Percentiles rank a stretch among this genome's conserved stretches.
phyloP scores from a whole-genome alignment of 257 asterid genomes.

The Handroanthus guayacan region DNA sequence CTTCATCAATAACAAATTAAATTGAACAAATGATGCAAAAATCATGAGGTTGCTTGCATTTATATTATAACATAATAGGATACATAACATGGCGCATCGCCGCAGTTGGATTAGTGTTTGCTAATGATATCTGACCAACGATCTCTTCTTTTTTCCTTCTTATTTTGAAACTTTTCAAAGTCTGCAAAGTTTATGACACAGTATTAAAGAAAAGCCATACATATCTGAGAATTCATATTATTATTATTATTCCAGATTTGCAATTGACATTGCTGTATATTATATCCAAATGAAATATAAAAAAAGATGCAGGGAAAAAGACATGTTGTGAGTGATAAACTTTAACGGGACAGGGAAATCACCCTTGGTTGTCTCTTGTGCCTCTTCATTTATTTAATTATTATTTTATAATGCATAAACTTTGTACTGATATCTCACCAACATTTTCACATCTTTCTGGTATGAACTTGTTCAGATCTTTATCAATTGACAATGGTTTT shows the following conservation, averaged over 20 bases:
- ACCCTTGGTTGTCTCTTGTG: background rate
- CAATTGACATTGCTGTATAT: background rate
- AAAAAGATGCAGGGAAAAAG: background rate
- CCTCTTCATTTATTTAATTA: background rate
- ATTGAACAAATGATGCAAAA: background rate
- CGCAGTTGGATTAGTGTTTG: slow-evolving; percentile 12
- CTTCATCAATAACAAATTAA: background rate
- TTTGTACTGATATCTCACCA: background rate
- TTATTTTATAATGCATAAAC: background rate
- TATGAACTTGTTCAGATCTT: slow-evolving; percentile 28
- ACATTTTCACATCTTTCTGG: background rate
- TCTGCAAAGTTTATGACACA: too few species aligned
- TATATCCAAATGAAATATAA: too few species aligned
- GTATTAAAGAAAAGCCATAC: too few species aligned
- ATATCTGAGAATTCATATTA: too few species aligned
- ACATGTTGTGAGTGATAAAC: background rate
- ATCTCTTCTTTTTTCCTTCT: too few species aligned
- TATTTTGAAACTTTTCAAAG: too few species aligned
- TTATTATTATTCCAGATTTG: too few species aligned
- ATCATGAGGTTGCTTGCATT: background rate
- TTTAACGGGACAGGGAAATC: background rate
- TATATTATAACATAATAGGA: background rate
- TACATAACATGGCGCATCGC: slow-evolving; percentile 4
- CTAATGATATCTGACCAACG: too few species aligned
- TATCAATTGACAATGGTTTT: background rate